Percentiles rank a stretch among this genome's conserved stretches.
Evolutionary conservation across 2,329 filamentous ascomycete species (phyloP).

Genomic region (Ophiocordyceps camponoti-leonardi): DNA sequence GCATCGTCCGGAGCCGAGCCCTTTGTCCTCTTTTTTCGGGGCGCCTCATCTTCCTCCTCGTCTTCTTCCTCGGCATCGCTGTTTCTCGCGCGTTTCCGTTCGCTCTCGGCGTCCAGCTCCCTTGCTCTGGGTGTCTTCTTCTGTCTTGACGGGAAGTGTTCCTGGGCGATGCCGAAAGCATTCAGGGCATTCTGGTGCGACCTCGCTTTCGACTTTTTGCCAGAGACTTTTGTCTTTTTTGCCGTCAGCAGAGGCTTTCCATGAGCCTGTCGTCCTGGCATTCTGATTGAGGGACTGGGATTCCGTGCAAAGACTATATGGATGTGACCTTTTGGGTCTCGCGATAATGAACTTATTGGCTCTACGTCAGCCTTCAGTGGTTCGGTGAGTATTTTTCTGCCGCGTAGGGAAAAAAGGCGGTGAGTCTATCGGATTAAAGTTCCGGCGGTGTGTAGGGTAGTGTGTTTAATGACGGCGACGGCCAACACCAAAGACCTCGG

Average conservation of each 20-base stretch:
- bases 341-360: too few species aligned
- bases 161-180: slow-evolving; percentile 38
- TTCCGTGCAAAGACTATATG: neutral
- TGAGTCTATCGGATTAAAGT: too few species aligned
- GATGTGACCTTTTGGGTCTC: neutral
- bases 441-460: too few species aligned
- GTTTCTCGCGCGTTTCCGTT: slow-evolving; percentile 25
- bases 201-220: slow-evolving; percentile 29
- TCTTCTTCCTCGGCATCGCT: slow-evolving; percentile 25
- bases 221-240: slow-evolving; percentile 14
- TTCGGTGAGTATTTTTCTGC: too few species aligned
- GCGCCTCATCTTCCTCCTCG: slow-evolving; percentile 27
- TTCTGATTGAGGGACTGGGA: slow-evolving; percentile 10
- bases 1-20: slow-evolving; percentile 31
- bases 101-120: slow-evolving; percentile 30
- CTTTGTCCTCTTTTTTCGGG: slow-evolving; percentile 22
- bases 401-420: too few species aligned
- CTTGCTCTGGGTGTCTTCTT: slow-evolving; percentile 32
- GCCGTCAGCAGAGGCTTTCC: slow-evolving; percentile 30
- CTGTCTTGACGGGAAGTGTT: slow-evolving; percentile 29
- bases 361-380: too few species aligned
- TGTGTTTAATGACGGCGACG: too few species aligned
- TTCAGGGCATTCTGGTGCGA: slow-evolving; percentile 34
- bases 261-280: slow-evolving; percentile 43
- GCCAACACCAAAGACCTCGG: too few species aligned